Conservation (phyloP, 768 basidiomycete species). For the Dioszegia hungarica region DNA sequence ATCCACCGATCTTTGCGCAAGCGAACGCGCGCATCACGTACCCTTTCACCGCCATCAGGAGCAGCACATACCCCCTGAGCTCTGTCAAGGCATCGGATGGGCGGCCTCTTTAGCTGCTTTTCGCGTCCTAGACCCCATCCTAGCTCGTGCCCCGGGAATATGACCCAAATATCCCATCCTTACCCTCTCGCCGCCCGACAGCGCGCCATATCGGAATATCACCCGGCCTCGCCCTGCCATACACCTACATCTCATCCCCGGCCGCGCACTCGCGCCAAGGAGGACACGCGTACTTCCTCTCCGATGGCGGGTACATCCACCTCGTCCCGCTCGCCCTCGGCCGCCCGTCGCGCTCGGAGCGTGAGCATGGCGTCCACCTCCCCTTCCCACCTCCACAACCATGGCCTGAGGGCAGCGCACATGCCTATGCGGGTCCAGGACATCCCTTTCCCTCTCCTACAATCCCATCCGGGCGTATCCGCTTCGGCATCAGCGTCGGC, state of each 20-base stretch:
- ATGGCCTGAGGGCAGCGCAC: no score
- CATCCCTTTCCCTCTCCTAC: constrained; percentile 1
- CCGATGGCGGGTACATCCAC: background rate
- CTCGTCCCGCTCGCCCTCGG: background rate
- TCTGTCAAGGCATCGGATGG: background rate
- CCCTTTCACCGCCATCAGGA: no score
- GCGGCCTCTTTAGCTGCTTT: constrained; percentile 2
- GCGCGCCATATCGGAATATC: constrained; percentile 1
- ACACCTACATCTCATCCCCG: background rate
- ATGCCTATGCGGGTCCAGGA: background rate
- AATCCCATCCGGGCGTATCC: background rate
- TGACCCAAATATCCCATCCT: background rate
- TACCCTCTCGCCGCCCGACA: constrained; percentile 2
- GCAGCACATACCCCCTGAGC: no score
- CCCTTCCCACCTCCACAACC: background rate
- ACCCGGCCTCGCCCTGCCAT: background rate
- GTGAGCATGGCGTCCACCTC: background rate
- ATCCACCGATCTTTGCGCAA: no score
- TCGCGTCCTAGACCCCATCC: background rate
- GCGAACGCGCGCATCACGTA: no score
- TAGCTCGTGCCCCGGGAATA: background rate
- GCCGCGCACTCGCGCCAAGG: background rate
- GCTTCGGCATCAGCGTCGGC: background rate
- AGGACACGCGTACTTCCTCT: background rate
- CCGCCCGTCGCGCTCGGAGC: background rate